Base-by-base conservation (phyloP, 441 rosid genomes). In the Erodium moschatum region DNA sequence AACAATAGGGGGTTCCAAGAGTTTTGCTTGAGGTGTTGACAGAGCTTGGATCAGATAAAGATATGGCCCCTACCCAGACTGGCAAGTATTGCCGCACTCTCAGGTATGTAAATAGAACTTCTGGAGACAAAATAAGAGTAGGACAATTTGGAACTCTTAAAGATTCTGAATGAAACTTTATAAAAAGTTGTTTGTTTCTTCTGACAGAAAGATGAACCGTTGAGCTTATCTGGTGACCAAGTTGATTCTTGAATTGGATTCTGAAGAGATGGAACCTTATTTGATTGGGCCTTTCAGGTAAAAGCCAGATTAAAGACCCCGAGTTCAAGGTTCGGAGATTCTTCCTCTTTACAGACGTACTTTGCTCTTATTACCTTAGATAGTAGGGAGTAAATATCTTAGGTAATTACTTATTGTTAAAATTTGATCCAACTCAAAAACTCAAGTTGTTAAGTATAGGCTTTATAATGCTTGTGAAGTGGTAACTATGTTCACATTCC, bases 41-140 rank as follows among this genome's bases (percentile, higher is more conserved):
- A 52, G 20, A 52, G 60, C 58, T 50, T 42, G 48, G 48, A 5
- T 33, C 6, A 1, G 38, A 33, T 33, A 33, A 33, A 33, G 38
- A 42, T 5, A 42, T 42, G 48, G 48, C 60, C 60, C 60, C 60
- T 6, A 52, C 20, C 60, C 60, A 6, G 1, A 15, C 60, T 18
- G 60, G 60, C 20, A 42, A 42, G 48, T 11, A 42, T 9, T 15
- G 60, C 20, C 19, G 21, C 60, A 52, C 20, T 52, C 0, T 5
- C 48, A 52, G 60, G 60, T 6, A 1, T 4, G 58, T 52, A 52
- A 52, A 16, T 6, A 21, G 33, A 1, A 42, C 44, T 48, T 66
- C 24, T 50, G 60, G 18, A 64, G 73, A 70, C 69, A 65, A 71
- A 64, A 50, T 20, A 12, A 40, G 65, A 3, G 48, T 10, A 63